These are phyloP conservation scores for Globisporangium viniferum DNA, from an alignment of 352 stramenopile species.

Conservation along the genomic window DNA sequence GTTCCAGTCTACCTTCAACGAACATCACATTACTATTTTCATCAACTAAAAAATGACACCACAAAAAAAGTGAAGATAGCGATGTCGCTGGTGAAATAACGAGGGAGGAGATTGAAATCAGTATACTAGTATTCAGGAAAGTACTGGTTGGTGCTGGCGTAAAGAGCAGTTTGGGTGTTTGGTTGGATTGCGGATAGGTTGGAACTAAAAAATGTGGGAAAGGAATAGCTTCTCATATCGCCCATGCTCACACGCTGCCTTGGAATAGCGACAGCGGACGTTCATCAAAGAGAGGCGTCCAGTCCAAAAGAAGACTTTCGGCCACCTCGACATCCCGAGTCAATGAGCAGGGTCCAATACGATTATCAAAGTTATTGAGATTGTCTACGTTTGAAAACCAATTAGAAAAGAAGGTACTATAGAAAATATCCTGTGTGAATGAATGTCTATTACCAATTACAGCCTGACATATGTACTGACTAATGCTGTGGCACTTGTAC, in stretches of 20 bases:
- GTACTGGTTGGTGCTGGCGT: no score
- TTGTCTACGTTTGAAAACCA: constrained; percentile 28
- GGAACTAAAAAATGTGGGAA: background rate
- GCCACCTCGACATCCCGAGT: constrained; percentile 16
- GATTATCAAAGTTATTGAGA: constrained; percentile 24
- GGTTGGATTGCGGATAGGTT: no score
- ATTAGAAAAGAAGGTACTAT: constrained; percentile 26
- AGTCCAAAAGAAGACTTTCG: constrained; percentile 14
- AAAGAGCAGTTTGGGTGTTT: no score
- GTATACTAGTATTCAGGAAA: no score
- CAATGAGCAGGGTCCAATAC: constrained; percentile 18
- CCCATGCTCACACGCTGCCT: constrained; percentile 35
- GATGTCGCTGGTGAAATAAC: no score
- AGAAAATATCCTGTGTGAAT: no score
- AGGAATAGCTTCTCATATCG: constrained; percentile 28
- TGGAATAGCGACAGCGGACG: constrained; percentile 40
- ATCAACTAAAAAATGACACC: no score
- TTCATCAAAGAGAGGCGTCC: constrained; percentile 31
- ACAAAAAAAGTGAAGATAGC: background rate
- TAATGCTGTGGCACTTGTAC: no score
- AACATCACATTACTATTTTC: no score
- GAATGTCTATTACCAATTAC: no score
- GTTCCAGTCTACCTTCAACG: background rate
- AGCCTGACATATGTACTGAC: no score
- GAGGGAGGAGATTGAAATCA: no score